A percentile compares a stretch with the other conserved stretches of the same genome.
Evolutionary conservation across 2,329 filamentous ascomycete genomes (phyloP).

Genomic region (Monilinia vaccinii-corymbosi): DNA sequence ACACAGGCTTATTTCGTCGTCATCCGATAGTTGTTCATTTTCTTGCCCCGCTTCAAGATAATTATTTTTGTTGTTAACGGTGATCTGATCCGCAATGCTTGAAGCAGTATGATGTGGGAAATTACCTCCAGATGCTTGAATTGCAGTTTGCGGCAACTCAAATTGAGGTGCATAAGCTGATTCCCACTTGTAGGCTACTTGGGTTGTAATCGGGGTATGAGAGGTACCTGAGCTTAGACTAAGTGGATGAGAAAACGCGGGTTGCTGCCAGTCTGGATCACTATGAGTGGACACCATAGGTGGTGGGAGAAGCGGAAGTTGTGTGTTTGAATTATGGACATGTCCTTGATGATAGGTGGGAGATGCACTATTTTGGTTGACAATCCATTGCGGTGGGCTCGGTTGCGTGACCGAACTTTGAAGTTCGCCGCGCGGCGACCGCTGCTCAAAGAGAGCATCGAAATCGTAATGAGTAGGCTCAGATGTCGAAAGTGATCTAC

Average conservation of each 20-base stretch:
- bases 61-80: not conserved
- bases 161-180: not conserved
- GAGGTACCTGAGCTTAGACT: not conserved
- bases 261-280: conserved; percentile 4
- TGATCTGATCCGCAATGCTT: not conserved
- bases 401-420: not conserved
- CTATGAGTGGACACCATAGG: not conserved
- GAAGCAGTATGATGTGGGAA: not conserved
- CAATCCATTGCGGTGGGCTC: not conserved
- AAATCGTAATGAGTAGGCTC: conserved; percentile 22
- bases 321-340: not conserved
- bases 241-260: not conserved
- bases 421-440: not conserved
- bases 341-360: not conserved
- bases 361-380: not conserved
- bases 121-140: not conserved
- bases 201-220: not conserved
- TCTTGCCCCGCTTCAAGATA: not conserved
- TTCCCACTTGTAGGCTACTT: not conserved
- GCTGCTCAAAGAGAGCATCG: conserved; percentile 13
- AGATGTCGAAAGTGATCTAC: conserved; percentile 1
- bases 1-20: conserved; percentile 9
- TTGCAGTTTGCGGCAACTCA: not conserved
- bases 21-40: conserved; percentile 30
- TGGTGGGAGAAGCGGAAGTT: not conserved